Evolutionary conservation across 257 asterid genomes (phyloP).

Genomic region (Paulownia fortunei): DNA sequence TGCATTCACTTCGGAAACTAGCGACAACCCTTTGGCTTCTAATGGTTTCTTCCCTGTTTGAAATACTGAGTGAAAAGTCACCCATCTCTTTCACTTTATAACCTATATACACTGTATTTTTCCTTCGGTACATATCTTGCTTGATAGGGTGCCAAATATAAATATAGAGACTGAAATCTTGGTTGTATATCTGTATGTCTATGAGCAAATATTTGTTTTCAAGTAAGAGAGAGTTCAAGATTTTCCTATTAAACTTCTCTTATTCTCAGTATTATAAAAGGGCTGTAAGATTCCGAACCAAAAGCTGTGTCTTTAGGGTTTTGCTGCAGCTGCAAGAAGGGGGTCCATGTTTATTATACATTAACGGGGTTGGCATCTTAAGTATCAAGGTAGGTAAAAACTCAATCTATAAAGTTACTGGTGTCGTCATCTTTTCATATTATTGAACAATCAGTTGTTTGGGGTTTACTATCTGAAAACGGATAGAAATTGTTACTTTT

Average conservation of each 20-base stretch:
- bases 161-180: slow-evolving; percentile 22
- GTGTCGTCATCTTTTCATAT: slow-evolving; percentile 46
- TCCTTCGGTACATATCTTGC: background rate
- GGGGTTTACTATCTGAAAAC: slow-evolving; percentile 30
- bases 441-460: slow-evolving; percentile 41
- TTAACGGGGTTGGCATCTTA: slow-evolving; percentile 46
- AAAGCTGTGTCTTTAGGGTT: slow-evolving; percentile 56
- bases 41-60: slow-evolving; percentile 12
- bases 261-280: slow-evolving; percentile 26
- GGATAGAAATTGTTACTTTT: slow-evolving; percentile 36
- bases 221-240: slow-evolving; percentile 19
- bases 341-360: slow-evolving; percentile 44
- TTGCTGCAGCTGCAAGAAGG: slow-evolving; percentile 55
- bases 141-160: slow-evolving; percentile 14
- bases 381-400: slow-evolving; percentile 68
- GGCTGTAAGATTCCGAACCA: slow-evolving; percentile 51
- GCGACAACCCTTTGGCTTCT: slow-evolving; percentile 33
- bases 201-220: slow-evolving; percentile 29
- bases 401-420: slow-evolving; percentile 48
- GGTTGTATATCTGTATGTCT: slow-evolving; percentile 27
- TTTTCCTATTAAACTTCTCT: slow-evolving; percentile 26
- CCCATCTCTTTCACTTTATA: slow-evolving; percentile 24
- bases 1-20: slow-evolving; percentile 32
- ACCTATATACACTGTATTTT: background rate
- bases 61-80: slow-evolving; percentile 21